Percentiles rank a stretch among this genome's conserved stretches.
Evolutionary conservation across 768 basidiomycete species (phyloP).

Genomic region (Ramaria rubella): DNA sequence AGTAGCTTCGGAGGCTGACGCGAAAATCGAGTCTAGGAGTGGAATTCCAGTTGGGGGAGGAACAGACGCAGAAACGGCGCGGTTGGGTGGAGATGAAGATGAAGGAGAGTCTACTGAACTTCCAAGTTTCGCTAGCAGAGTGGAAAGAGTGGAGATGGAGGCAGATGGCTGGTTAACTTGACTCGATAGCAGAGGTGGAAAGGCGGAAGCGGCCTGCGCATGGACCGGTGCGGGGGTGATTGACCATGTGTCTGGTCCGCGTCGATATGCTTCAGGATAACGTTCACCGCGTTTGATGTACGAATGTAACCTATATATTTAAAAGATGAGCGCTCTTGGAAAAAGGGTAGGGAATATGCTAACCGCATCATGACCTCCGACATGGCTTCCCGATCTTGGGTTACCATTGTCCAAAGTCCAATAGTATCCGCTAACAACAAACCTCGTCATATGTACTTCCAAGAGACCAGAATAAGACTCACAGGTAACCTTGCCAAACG

Average conservation of each 20-base stretch:
- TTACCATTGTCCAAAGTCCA: conserved; percentile 71
- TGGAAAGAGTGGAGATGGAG: conserved; percentile 39
- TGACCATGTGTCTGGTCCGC: conserved; percentile 47
- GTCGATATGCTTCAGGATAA: conserved; percentile 60
- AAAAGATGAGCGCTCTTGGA: not conserved
- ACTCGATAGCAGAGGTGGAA: not conserved
- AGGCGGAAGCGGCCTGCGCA: conserved; percentile 20
- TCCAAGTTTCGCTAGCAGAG: conserved; percentile 40
- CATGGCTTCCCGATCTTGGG: conserved; percentile 64
- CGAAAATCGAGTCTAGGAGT: conserved; percentile 66
- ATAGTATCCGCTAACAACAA: conserved; percentile 34
- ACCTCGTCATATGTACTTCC: not conserved
- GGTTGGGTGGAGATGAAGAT: conserved; percentile 19
- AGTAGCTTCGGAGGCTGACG: conserved; percentile 39
- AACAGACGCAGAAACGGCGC: conserved; percentile 22
- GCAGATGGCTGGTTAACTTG: not conserved
- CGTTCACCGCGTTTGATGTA: conserved; percentile 59
- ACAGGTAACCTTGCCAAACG: conserved; percentile 60
- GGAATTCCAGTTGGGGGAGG: conserved; percentile 43
- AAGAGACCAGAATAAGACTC: conserved; percentile 13
- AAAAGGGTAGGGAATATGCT: conserved; percentile 15
- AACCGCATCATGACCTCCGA: conserved; percentile 65
- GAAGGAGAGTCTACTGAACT: conserved; percentile 11
- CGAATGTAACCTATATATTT: conserved; percentile 45
- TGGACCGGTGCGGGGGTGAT: conserved; percentile 52